phyloP scores from a whole-genome alignment of 495 filamentous ascomycete species.

The Pseudotulostoma volvatum region DNA sequence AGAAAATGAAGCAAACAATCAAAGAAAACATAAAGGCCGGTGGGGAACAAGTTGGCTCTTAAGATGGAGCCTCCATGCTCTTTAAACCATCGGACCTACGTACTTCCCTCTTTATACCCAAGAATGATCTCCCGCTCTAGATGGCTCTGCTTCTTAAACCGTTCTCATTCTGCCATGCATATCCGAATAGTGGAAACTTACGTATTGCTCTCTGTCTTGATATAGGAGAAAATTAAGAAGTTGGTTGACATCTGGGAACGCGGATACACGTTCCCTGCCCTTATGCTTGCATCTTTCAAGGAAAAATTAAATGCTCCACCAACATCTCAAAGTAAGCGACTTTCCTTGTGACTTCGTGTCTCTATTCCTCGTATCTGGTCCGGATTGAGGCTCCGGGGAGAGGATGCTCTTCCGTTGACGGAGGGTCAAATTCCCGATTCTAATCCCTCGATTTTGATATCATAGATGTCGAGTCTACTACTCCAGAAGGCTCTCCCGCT shows the following conservation, averaged over 20 bases:
- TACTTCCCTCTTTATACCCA: neutral
- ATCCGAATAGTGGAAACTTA: slow-evolving; percentile 32
- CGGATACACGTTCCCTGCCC: slow-evolving; percentile 70
- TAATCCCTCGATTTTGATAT: slow-evolving; percentile 11
- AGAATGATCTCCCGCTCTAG: neutral
- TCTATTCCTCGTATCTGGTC: slow-evolving; percentile 2
- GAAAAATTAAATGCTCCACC: slow-evolving; percentile 54
- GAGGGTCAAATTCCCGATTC: slow-evolving; percentile 6
- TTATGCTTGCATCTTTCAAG: slow-evolving; percentile 75
- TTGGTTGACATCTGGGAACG: slow-evolving; percentile 97
- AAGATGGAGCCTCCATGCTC: too few relatives aligned
- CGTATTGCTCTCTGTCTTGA: slow-evolving; percentile 26
- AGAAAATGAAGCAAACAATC: too few relatives aligned
- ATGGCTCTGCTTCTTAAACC: neutral
- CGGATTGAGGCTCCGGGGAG: neutral
- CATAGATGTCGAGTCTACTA: slow-evolving; percentile 52
- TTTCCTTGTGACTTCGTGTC: neutral
- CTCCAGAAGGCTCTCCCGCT: slow-evolving; percentile 64
- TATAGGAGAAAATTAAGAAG: slow-evolving; percentile 91
- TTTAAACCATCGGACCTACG: too few relatives aligned
- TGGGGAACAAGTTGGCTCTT: too few relatives aligned
- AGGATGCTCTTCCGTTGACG: neutral
- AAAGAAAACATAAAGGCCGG: too few relatives aligned
- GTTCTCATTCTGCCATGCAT: slow-evolving; percentile 6
- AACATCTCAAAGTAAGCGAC: slow-evolving; percentile 45